Base-by-base conservation (phyloP, 495 filamentous ascomycete species). In the Ascodesmis nigricans region DNA sequence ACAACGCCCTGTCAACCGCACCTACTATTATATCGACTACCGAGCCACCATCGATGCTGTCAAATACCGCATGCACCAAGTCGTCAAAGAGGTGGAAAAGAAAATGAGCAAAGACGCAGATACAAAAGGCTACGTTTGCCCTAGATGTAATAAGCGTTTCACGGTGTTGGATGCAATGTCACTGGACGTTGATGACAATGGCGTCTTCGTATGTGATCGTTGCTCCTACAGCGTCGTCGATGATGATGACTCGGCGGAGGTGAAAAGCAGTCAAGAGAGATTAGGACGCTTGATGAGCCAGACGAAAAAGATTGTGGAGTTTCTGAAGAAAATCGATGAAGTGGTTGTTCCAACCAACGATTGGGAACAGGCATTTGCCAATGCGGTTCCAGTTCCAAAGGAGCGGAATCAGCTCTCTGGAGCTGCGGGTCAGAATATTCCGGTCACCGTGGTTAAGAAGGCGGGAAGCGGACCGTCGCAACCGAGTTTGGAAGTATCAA, bases 11-110 rank as follows among this genome's bases (percentile, higher is more conserved):
- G 67, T 75, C 27, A 77, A 73, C 48, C 69, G 77, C 27, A 91
- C 83, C 33, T 93, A 91, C 60, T 99, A 90, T 58, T 99, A 77
- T 58, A 79, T 99, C 57, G 80, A 92, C 49, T 81, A 87, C 46
- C 80, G 84, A 34, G 78, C 76, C 23, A 78, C 82, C 36, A 76
- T 99, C 53, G 87, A 99, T 55, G 82, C 81, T 9, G 82, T 92
- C 60, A 99, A 99, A 49, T 99, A 75, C 60, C 74, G 78, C 43
- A 72, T 92, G 34, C 79, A 80, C 52, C 67, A 69, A 31, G 60
- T 92, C 38, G 79, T 79, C 34, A 75, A 80, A 50, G 70, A 69
- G 14, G 80, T 95, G 42, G 80, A 91, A 51, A 65, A 67, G 9
- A 71, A 75, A 38, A 75, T 78, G 36, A 71, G 73, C 19, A 78